phyloP scores from a whole-genome alignment of 2,329 filamentous ascomycete genomes.

The Colletotrichum sp. region DNA sequence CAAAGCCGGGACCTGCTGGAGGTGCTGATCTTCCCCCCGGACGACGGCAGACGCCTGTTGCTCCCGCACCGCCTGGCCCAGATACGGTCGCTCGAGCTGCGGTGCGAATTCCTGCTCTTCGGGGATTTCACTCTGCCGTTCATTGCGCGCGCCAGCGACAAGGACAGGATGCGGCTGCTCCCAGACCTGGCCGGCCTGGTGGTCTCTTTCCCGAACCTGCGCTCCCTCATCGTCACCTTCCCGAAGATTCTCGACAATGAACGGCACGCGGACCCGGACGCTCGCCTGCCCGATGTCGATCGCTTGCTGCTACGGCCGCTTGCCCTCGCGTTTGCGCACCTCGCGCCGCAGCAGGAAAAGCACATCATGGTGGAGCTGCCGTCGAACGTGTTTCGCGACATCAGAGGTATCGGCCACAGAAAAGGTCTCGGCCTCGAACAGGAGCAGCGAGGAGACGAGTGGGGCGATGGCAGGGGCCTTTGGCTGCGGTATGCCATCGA shows the following conservation, averaged over 20 bases:
- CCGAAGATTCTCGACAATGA: neutral
- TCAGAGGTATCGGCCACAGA: neutral
- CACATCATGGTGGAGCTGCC: neutral
- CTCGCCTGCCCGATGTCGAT: neutral
- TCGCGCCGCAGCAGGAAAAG: neutral
- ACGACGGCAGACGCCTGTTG: conserved; percentile 5
- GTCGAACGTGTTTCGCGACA: neutral
- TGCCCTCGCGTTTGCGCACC: neutral
- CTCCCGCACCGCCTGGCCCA: conserved; percentile 24
- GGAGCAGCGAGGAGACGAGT: neutral
- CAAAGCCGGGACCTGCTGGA: conserved; percentile 25
- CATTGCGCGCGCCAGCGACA: neutral
- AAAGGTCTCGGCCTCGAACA: neutral
- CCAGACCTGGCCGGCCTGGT: neutral
- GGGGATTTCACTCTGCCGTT: neutral
- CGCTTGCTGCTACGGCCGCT: neutral
- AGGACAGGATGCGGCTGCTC: neutral
- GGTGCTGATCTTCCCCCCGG: conserved; percentile 10
- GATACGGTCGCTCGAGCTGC: conserved; percentile 27
- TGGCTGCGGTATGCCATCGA: neutral
- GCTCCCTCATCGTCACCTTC: neutral
- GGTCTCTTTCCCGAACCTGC: neutral
- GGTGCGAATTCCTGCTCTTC: conserved; percentile 26
- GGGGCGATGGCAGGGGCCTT: neutral
- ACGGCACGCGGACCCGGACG: neutral